Percentiles rank a stretch among this genome's conserved stretches.
phyloP scores from a whole-genome alignment of 768 basidiomycete species.

The Paxillus involutus region DNA sequence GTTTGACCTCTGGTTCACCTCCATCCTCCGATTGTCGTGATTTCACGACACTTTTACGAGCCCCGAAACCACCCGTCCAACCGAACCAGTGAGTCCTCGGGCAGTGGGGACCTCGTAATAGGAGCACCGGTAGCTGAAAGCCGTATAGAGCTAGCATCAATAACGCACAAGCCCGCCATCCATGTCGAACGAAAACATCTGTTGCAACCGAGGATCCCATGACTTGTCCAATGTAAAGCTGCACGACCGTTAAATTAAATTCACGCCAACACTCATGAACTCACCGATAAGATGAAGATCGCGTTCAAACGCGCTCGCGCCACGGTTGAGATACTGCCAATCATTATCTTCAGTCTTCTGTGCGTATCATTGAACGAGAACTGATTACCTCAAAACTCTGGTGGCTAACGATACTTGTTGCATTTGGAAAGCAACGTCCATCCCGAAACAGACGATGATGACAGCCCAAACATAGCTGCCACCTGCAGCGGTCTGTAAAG shows the following conservation, averaged over 20 bases:
- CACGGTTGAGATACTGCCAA: too few relatives aligned
- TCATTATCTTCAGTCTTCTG: too few relatives aligned
- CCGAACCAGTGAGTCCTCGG: conserved; percentile 54
- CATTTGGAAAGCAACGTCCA: conserved; percentile 78
- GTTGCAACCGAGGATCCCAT: conserved; percentile 80
- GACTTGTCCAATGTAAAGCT: conserved; percentile 59
- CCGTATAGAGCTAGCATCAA: conserved; percentile 60
- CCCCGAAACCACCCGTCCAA: conserved; percentile 49
- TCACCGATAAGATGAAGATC: too few relatives aligned
- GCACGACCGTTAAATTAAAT: too few relatives aligned
- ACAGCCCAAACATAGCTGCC: conserved; percentile 71
- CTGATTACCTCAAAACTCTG: too few relatives aligned
- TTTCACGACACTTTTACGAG: too few relatives aligned
- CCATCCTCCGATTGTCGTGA: too few relatives aligned
- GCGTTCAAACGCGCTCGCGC: too few relatives aligned
- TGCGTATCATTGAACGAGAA: too few relatives aligned
- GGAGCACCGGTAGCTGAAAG: conserved; percentile 54
- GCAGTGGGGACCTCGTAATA: conserved; percentile 68
- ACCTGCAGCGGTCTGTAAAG: conserved; percentile 67
- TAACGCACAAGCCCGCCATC: conserved; percentile 68
- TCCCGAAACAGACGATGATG: conserved; percentile 63
- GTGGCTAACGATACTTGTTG: conserved; percentile 67
- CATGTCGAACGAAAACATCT: conserved; percentile 62
- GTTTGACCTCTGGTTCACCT: too few relatives aligned
- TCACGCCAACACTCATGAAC: too few relatives aligned